Percentiles rank a stretch among this genome's conserved stretches.
Evolutionary conservation across 2,329 filamentous ascomycete genomes (phyloP).

Genomic region (Blastomyces parvus): DNA sequence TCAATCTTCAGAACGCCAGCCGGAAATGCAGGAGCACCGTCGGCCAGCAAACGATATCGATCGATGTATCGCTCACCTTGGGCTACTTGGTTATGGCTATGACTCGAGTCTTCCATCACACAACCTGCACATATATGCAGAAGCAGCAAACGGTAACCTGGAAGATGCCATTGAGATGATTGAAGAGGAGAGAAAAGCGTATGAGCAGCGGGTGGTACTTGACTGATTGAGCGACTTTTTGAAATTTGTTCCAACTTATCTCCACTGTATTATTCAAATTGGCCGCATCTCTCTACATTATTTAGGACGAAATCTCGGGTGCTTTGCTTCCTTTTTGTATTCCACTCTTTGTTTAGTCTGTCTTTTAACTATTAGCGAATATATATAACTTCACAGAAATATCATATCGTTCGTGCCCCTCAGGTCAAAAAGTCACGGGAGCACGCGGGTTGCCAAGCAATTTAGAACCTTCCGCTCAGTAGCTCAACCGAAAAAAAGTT

Average conservation of each 20-base stretch:
- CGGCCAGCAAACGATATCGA: constrained; percentile 19
- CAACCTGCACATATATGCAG: constrained; percentile 37
- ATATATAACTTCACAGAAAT: not conserved
- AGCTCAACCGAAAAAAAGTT: not conserved
- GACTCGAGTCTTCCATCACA: constrained; percentile 27
- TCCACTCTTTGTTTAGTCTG: not conserved
- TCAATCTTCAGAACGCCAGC: not conserved
- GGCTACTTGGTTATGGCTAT: constrained; percentile 34
- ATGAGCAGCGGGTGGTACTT: constrained; percentile 22
- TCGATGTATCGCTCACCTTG: constrained; percentile 32
- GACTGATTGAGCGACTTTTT: constrained; percentile 4
- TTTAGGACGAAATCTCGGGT: not conserved
- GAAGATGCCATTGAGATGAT: constrained; percentile 43
- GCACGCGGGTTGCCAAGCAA: not conserved
- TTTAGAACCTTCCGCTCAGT: not conserved
- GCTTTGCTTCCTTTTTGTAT: not conserved
- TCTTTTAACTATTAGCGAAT: not conserved
- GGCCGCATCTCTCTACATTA: not conserved
- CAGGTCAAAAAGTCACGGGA: not conserved
- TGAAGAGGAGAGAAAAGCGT: constrained; percentile 39
- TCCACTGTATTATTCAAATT: constrained; percentile 1
- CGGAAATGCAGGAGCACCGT: constrained; percentile 2
- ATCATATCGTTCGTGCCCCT: not conserved
- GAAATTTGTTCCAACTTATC: not conserved
- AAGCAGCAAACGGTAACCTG: constrained; percentile 35